Conservation (phyloP, 441 rosid species). For the Erodium chrysanthum region DNA sequence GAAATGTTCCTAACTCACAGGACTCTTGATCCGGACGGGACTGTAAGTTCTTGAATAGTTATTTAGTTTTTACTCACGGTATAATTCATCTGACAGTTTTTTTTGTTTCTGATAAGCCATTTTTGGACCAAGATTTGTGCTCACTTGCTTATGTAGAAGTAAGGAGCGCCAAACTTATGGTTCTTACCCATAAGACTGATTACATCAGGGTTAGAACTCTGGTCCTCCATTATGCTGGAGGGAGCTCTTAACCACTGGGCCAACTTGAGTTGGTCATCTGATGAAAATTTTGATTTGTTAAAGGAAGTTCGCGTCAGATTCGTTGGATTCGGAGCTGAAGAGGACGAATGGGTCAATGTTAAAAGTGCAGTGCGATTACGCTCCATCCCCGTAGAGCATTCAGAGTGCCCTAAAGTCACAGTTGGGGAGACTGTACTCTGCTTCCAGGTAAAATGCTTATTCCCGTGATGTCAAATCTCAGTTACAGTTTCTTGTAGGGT, state of each 20-base stretch:
- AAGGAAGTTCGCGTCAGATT: conserved; percentile 64
- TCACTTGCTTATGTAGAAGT: too few relatives aligned
- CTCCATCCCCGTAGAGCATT: conserved; percentile 47
- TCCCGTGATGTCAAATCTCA: too few relatives aligned
- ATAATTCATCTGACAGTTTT: too few relatives aligned
- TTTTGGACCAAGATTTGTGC: too few relatives aligned
- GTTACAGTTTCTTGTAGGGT: background rate
- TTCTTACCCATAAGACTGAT: too few relatives aligned
- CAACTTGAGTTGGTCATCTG: too few relatives aligned
- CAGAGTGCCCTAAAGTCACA: conserved; percentile 43
- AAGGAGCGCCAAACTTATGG: too few relatives aligned
- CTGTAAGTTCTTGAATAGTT: conserved; percentile 34
- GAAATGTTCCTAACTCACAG: conserved; percentile 40
- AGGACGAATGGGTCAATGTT: conserved; percentile 56
- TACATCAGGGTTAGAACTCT: too few relatives aligned
- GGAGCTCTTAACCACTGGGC: too few relatives aligned
- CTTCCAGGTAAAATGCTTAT: conserved; percentile 37
- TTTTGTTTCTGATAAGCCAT: too few relatives aligned
- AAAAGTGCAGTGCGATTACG: conserved; percentile 42
- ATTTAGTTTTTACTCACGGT: background rate
- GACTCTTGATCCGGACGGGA: conserved; percentile 37
- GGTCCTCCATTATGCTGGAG: too few relatives aligned
- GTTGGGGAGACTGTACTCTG: conserved; percentile 51
- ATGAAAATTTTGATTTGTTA: conserved; percentile 23
- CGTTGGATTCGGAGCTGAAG: conserved; percentile 56